Evolutionary conservation across 441 rosid genomes (phyloP), one percentile per base, ranked within the genome.

Genomic region (Bocquillonia castaneifolia): DNA sequence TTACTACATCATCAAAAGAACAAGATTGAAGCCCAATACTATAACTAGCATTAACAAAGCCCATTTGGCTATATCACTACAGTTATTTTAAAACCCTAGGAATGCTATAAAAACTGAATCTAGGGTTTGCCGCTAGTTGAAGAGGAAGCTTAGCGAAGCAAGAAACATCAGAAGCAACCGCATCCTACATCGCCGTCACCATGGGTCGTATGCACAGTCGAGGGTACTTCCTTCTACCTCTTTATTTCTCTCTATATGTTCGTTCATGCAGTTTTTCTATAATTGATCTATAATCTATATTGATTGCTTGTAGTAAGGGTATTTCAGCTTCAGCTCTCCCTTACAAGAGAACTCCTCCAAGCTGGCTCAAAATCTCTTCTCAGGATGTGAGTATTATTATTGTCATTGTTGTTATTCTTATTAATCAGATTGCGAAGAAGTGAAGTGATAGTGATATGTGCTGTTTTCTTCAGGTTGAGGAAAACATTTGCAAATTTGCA

Each of bases 151-250:
- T 36, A 60, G 22, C 69, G 17, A 53, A 56, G 37, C 40, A 51
- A 26, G 58, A 29, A 18, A 6, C 28, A 62, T 45, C 64, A 12
- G 52, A 62, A 36, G 3, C 34, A 3, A 50, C 25, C 54, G 20
- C 54, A 50, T 10, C 29, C 54, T 34, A 39, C 71, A 10, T 18
- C 62, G 53, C 71, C 65, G 81, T 76, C 75, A 68, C 73, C 84
- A 90, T 88, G 92, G 94, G 94, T 72, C 92, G 96, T 64, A 90
- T 90, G 96, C 97, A 90, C 77, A 79, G 86, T 64, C 70, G 90
- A 67, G 97, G 97, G 97, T 88, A 82, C 22, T 40, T 29, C 14
- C 23, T 14, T 18, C 40, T 9, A 37, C 18, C 25, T 39, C 29
- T 50, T 0, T 6, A 12, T 52, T 10, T 15, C 1, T 66, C 10